A percentile compares a stretch with the other conserved stretches of the same genome.
phyloP scores from a whole-genome alignment of 106 monocot genomes.

The Dendrobium chrysotoxum region DNA sequence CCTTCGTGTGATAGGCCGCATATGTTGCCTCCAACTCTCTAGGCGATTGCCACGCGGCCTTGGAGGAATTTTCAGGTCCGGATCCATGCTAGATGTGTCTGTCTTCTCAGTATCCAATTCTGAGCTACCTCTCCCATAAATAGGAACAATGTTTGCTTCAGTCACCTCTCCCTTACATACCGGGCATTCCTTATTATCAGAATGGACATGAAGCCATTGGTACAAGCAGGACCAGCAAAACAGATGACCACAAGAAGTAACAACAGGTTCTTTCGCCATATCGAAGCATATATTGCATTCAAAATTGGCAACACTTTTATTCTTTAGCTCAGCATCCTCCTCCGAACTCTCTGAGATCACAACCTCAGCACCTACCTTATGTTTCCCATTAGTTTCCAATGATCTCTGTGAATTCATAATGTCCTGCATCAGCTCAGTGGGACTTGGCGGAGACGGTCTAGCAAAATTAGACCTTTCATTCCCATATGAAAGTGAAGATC shows the following conservation, averaged over 20 bases:
- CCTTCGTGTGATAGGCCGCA: constrained; percentile 49
- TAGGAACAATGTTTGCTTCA: constrained; percentile 61
- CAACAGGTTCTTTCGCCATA: constrained; percentile 68
- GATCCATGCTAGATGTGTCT: constrained; percentile 12
- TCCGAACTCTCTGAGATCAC: constrained; percentile 27
- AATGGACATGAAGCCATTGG: constrained; percentile 75
- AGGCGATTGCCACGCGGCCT: constrained; percentile 58
- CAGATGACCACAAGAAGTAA: constrained; percentile 85
- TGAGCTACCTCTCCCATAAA: constrained; percentile 57
- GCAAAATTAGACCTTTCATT: constrained; percentile 18
- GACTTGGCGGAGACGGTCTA: not conserved
- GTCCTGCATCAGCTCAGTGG: constrained; percentile 15
- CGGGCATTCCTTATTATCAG: constrained; percentile 70
- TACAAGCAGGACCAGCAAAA: constrained; percentile 95
- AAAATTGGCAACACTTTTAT: constrained; percentile 33
- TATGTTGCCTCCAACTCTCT: constrained; percentile 71
- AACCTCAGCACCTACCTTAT: constrained; percentile 24
- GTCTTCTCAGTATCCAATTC: constrained; percentile 17
- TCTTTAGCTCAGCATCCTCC: constrained; percentile 33
- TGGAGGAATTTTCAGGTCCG: constrained; percentile 54
- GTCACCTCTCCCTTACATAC: constrained; percentile 87
- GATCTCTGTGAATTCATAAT: constrained; percentile 18
- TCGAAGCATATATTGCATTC: constrained; percentile 91
- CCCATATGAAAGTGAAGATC: constrained; percentile 21
- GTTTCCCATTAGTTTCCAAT: constrained; percentile 37